phyloP scores from a whole-genome alignment of 2,329 filamentous ascomycete species.

The Ilyonectria destructans region DNA sequence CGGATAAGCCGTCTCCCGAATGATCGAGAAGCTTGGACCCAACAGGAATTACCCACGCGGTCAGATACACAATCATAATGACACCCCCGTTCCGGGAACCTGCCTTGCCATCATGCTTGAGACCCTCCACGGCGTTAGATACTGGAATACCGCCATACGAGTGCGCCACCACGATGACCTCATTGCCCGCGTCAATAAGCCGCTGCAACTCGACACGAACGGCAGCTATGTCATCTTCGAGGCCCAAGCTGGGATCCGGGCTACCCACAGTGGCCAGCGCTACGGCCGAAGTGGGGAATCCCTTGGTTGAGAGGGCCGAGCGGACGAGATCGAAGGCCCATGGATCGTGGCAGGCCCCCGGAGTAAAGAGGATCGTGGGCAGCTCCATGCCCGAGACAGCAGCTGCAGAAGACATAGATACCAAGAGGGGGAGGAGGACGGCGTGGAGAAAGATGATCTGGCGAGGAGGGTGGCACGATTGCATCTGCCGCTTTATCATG shows the following conservation, averaged over 20 bases:
- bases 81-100: neutral
- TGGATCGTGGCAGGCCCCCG: neutral
- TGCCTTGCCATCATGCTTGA: neutral
- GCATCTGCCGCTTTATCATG: too few species aligned
- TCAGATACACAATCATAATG: neutral
- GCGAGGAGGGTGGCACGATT: too few species aligned
- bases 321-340: neutral
- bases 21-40: neutral
- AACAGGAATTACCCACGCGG: neutral
- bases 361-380: neutral
- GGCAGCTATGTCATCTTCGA: neutral
- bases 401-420: too few species aligned
- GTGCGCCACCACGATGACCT: neutral
- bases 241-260: neutral
- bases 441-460: too few species aligned
- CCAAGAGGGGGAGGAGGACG: too few species aligned
- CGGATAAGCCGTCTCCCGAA: too few species aligned
- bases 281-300: neutral
- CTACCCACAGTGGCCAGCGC: neutral
- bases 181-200: neutral
- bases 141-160: neutral
- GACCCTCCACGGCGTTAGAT: neutral
- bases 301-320: neutral
- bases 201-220: neutral
- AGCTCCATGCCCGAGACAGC: too few species aligned